Conservation (phyloP, 23 red algal genomes). For the Gracilariopsis chorda region DNA sequence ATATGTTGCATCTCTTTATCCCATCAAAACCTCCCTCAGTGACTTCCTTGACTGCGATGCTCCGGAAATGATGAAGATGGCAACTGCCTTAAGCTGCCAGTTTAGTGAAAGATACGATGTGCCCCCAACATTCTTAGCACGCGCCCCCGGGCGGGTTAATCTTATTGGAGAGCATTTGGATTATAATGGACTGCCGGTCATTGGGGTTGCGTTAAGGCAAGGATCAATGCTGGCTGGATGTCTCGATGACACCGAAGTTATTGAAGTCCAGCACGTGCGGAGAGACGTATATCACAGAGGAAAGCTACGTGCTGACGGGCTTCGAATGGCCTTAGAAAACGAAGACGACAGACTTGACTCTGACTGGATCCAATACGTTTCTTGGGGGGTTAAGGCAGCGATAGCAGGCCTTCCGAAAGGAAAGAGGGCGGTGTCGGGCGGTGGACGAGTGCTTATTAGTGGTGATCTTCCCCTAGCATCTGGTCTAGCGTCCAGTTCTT, state of each 20-base stretch:
- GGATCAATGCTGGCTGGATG: slow-evolving; percentile 57
- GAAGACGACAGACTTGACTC: slow-evolving; percentile 11
- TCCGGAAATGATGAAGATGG: neutral
- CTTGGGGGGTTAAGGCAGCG: slow-evolving; percentile 34
- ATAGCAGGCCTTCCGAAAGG: slow-evolving; percentile 2
- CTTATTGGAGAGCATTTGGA: slow-evolving; percentile 68
- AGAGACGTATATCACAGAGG: neutral
- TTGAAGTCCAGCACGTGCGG: slow-evolving; percentile 30
- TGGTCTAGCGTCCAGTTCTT: slow-evolving; percentile 58
- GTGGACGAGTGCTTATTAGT: slow-evolving; percentile 43
- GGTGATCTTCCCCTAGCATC: slow-evolving; percentile 52
- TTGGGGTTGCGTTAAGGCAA: slow-evolving; percentile 12
- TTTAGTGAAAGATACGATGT: slow-evolving; percentile 24
- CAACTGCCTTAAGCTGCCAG: neutral
- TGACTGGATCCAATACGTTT: slow-evolving; percentile 50
- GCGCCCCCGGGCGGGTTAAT: slow-evolving; percentile 61
- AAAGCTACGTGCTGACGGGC: slow-evolving; percentile 7
- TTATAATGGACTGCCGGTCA: slow-evolving; percentile 61
- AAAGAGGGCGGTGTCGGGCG: slow-evolving; percentile 35
- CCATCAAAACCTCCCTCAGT: slow-evolving; percentile 15
- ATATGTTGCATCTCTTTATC: slow-evolving; percentile 56
- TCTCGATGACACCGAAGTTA: slow-evolving; percentile 29
- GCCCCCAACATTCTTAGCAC: slow-evolving; percentile 25
- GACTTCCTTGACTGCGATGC: slow-evolving; percentile 19
- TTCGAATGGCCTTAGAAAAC: slow-evolving; percentile 7